phyloP scores from a whole-genome alignment of 768 basidiomycete species.

The Mrakia frigida region DNA sequence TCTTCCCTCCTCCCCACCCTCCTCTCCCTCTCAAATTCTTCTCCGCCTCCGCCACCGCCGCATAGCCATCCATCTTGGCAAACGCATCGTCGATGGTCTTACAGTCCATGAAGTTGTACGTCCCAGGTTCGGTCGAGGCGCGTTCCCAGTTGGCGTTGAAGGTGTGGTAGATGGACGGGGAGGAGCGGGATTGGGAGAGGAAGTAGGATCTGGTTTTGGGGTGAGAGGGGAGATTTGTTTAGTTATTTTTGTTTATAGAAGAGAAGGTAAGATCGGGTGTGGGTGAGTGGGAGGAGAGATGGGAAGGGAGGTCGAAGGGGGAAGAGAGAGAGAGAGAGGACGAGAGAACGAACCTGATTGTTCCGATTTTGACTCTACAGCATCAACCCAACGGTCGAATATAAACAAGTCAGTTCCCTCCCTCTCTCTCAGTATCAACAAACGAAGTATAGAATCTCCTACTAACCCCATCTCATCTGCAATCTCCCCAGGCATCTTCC shows the following conservation, averaged over 20 bases:
- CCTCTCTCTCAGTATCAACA: too few relatives aligned
- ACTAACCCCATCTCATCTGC: background rate
- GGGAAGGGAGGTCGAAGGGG: background rate
- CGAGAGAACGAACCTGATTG: background rate
- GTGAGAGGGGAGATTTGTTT: background rate
- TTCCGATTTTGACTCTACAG: background rate
- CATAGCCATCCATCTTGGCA: background rate
- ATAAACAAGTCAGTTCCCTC: too few relatives aligned
- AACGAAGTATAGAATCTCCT: background rate
- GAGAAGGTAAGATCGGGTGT: too few relatives aligned
- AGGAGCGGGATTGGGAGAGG: background rate
- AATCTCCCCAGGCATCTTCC: background rate
- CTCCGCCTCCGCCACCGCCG: background rate
- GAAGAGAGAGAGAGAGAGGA: background rate
- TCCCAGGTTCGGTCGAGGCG: background rate
- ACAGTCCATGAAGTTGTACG: background rate
- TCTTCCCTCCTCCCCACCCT: background rate
- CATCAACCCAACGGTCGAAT: too few relatives aligned
- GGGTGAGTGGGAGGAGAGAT: background rate
- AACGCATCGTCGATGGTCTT: background rate
- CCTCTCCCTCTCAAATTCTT: background rate
- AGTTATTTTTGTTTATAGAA: too few relatives aligned
- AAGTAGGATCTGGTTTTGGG: background rate
- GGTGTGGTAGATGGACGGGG: background rate
- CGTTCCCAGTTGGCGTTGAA: background rate